These are phyloP conservation scores for Vaccinium darrowii DNA, from an alignment of 148 eudicot genomes.

Conservation along the genomic window DNA sequence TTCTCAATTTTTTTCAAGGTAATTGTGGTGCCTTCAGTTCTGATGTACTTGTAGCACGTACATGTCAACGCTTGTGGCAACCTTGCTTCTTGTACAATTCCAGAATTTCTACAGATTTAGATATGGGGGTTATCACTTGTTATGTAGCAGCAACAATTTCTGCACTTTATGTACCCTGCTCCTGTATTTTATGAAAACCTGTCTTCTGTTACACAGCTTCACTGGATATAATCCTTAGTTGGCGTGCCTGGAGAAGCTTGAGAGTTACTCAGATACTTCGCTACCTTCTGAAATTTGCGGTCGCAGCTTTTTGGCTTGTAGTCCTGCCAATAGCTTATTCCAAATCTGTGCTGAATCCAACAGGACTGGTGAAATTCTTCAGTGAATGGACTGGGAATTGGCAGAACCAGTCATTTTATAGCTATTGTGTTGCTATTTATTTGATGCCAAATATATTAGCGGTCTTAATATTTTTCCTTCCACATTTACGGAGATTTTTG, in stretches of 20 bases:
- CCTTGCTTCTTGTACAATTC: background rate
- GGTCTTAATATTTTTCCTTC: constrained; percentile 69
- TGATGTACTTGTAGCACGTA: background rate
- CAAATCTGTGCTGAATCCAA: constrained; percentile 55
- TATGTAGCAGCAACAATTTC: background rate
- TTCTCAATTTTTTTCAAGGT: constrained; percentile 92
- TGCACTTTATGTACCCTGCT: background rate
- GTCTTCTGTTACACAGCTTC: constrained; percentile 53
- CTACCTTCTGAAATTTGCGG: constrained; percentile 67
- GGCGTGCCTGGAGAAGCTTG: constrained; percentile 95
- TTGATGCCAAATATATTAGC: constrained; percentile 77
- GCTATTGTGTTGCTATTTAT: constrained; percentile 69
- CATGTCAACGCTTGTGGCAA: background rate
- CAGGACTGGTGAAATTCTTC: constrained; percentile 67
- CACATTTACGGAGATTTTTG: constrained; percentile 61
- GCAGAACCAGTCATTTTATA: constrained; percentile 54
- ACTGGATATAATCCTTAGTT: constrained; percentile 82
- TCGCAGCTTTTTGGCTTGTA: constrained; percentile 88
- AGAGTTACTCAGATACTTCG: constrained; percentile 79
- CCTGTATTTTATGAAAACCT: background rate
- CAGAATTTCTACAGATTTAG: background rate
- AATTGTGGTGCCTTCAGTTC: constrained; percentile 10
- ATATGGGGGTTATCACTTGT: background rate
- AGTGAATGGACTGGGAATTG: constrained; percentile 62
- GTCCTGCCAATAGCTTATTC: constrained; percentile 81